Conservation (phyloP, 2,329 filamentous ascomycete species). For the Ophidiomyces ophidiicola region DNA sequence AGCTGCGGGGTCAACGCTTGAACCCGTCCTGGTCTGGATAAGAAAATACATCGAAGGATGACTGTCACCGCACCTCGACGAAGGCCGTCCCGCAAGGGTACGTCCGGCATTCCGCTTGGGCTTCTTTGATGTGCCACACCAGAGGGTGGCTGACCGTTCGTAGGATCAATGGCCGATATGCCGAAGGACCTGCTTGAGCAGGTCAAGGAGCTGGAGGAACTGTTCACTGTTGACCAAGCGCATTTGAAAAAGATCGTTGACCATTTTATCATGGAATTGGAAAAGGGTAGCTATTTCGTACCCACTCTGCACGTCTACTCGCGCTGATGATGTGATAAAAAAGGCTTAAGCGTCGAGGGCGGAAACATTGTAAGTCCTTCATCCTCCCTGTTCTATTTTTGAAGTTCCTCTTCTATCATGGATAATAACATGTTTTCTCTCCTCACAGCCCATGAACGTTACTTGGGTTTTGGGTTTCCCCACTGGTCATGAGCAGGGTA, state of each 20-base stretch:
- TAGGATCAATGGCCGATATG: slow-evolving; percentile 77
- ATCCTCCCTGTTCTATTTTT: neutral
- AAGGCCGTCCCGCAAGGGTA: slow-evolving; percentile 62
- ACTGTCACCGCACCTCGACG: slow-evolving; percentile 50
- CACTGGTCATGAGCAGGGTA: slow-evolving; percentile 74
- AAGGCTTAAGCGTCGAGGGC: slow-evolving; percentile 72
- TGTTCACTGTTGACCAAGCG: slow-evolving; percentile 63
- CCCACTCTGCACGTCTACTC: neutral
- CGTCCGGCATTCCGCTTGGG: slow-evolving; percentile 30
- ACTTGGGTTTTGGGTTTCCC: slow-evolving; percentile 92
- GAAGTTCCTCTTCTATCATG: neutral
- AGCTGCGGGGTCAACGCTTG: slow-evolving; percentile 1
- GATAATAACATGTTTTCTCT: slow-evolving; percentile 17
- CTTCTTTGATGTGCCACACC: neutral
- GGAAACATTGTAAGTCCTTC: slow-evolving; percentile 68
- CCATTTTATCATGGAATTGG: slow-evolving; percentile 79
- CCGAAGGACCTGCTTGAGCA: slow-evolving; percentile 71
- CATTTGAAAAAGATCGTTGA: slow-evolving; percentile 84
- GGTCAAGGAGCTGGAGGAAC: slow-evolving; percentile 70
- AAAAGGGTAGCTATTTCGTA: slow-evolving; percentile 56
- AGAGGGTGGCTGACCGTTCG: neutral
- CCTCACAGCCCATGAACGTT: slow-evolving; percentile 81
- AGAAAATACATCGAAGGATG: slow-evolving; percentile 5
- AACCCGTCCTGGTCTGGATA: neutral
- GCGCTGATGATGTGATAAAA: slow-evolving; percentile 3